A percentile compares a stretch with the other conserved stretches of the same genome.
Evolutionary conservation across 768 basidiomycete genomes (phyloP).

Genomic region (Lactifluus pinguis): DNA sequence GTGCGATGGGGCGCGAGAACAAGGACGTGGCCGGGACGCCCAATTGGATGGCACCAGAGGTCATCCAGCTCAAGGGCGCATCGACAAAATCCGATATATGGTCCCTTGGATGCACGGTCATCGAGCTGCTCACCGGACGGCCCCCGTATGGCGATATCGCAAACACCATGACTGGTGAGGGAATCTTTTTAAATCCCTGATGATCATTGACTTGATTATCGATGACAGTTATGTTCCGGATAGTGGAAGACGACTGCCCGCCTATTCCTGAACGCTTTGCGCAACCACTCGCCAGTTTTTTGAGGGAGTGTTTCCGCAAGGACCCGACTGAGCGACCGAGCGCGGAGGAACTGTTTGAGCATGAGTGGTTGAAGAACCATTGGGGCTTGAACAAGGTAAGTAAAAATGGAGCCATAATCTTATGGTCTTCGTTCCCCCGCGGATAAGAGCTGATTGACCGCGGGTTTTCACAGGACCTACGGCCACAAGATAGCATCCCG

Average conservation of each 20-base stretch:
- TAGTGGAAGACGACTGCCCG: conserved; percentile 89
- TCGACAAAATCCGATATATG: conserved; percentile 92
- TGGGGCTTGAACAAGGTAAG: conserved; percentile 73
- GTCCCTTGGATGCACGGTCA: conserved; percentile 91
- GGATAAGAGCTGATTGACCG: not conserved
- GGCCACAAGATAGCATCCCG: conserved; percentile 90
- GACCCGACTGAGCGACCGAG: conserved; percentile 75
- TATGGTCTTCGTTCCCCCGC: not conserved
- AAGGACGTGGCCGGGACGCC: conserved; percentile 91
- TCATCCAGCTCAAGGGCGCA: conserved; percentile 91
- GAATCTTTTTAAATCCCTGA: not conserved
- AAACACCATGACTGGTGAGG: conserved; percentile 81
- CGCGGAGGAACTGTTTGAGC: conserved; percentile 80
- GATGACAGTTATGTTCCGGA: conserved; percentile 83
- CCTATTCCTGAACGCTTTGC: conserved; percentile 79
- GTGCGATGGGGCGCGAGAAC: conserved; percentile 78
- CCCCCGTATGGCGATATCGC: conserved; percentile 88
- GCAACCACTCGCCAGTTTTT: conserved; percentile 65
- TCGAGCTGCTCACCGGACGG: conserved; percentile 85
- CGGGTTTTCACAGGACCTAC: conserved; percentile 47
- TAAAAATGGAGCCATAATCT: not conserved
- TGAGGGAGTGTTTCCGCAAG: conserved; percentile 85
- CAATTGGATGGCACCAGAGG: conserved; percentile 99
- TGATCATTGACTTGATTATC: not conserved
- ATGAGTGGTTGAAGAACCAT: conserved; percentile 80